Evolutionary conservation across 2,329 filamentous ascomycete genomes (phyloP), one percentile per base, ranked within the genome.

Genomic region (Pseudogymnoascus sp.): DNA sequence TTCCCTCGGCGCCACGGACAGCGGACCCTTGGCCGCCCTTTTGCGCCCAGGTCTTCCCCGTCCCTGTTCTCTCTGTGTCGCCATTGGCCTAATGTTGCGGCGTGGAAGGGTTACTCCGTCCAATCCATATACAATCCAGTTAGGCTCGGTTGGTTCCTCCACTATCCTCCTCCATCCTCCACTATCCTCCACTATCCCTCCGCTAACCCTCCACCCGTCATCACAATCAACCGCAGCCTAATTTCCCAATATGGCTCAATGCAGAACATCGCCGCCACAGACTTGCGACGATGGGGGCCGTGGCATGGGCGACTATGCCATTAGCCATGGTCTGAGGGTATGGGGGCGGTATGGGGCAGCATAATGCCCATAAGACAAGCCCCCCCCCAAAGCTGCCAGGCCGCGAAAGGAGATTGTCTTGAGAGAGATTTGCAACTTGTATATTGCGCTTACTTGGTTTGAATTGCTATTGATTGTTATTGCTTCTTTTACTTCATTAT

Each of bases 201-300:
- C 39, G 23, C 39, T 43, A 11, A 2, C 11, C 41, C 41, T 21
- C 49, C 49, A 55, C 29, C 49, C 16, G 3, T 49, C 43, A 49
- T 26, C 23, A 29, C 43, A 45, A 45, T 45, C 41, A 45, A 23
- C 12, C 6, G 12, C 45, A n/a, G 45, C 14, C 49, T 55, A 33
- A 55, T 55, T 55, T 55, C 49, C 49, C 49, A 55, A 55, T 55
- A 55, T 55, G 29, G 10, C 49, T n/a, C 49, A 55, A 55, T 33
- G n/a, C 29, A 55, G 49, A 55, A 55, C 49, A 55, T 33, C 49
- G 49, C 49, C 49, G 49, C 49, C 49, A 55, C 49, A 55, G 4
- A 19, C 10, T 55, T 19, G 10, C 10, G n/a, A 55, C 10, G n/a
- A 55, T 55, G 26, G 29, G 49, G n/a, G 49, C 45, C n/a, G 26